A percentile compares a stretch with the other conserved stretches of the same genome.
Evolutionary conservation across 1,139 yeast species (phyloP).

Genomic region (Protomyces macrosporus): DNA sequence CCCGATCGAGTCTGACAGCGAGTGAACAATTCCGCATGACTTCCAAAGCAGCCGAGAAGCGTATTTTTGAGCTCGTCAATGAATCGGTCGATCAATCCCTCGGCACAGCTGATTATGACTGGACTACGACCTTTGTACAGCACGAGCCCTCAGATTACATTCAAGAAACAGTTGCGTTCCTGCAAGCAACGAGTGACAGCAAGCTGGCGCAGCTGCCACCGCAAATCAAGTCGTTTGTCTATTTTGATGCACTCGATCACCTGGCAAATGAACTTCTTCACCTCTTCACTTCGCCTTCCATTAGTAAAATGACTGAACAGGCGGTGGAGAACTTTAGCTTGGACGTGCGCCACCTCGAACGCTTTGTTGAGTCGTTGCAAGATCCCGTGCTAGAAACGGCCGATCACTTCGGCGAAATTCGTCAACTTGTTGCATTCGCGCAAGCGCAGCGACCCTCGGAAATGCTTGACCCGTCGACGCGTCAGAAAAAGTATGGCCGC

Average conservation of each 20-base stretch:
- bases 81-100: constrained; percentile 70
- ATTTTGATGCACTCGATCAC: constrained; percentile 81
- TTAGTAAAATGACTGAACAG: constrained; percentile 41
- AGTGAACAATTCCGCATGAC: constrained; percentile 53
- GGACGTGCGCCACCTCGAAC: constrained; percentile 58
- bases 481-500: constrained; percentile 58
- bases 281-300: constrained; percentile 50
- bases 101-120: constrained; percentile 81
- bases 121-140: constrained; percentile 49
- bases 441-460: constrained; percentile 50
- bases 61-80: constrained; percentile 60
- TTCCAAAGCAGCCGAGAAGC: constrained; percentile 70
- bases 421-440: constrained; percentile 56
- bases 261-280: constrained; percentile 62
- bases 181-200: constrained; percentile 79
- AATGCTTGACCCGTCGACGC: constrained; percentile 50
- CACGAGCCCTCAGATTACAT: constrained; percentile 68
- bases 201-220: constrained; percentile 80
- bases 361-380: constrained; percentile 46
- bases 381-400: constrained; percentile 35
- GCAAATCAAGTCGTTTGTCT: constrained; percentile 68
- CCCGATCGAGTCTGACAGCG: constrained; percentile 50
- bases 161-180: constrained; percentile 79
- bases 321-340: constrained; percentile 57
- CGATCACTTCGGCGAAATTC: constrained; percentile 52